Evolutionary conservation across 148 eudicot species (phyloP).

Genomic region (Nepenthes gracilis): DNA sequence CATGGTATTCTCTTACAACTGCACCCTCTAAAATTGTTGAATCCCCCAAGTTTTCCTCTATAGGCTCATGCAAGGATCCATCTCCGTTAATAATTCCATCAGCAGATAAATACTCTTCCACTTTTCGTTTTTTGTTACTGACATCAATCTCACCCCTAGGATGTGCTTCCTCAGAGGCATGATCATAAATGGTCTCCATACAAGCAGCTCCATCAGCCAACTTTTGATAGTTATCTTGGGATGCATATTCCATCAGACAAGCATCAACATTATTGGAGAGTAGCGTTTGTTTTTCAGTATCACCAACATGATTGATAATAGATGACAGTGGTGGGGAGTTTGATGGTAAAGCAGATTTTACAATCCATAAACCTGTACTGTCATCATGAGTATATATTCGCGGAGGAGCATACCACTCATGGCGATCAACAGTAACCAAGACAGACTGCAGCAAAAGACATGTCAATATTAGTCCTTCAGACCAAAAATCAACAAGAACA

Average conservation of each 20-base stretch:
- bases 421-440: conserved; percentile 90
- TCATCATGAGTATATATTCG: conserved; percentile 74
- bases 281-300: conserved; percentile 15
- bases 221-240: conserved; percentile 31
- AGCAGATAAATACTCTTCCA: conserved; percentile 51
- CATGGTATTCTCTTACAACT: conserved; percentile 33
- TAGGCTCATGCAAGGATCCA: conserved; percentile 35
- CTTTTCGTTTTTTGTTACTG: conserved; percentile 60
- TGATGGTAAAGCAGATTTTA: conserved; percentile 49
- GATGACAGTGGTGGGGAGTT: conserved; percentile 45
- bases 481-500: not conserved
- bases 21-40: conserved; percentile 32
- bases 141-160: conserved; percentile 43
- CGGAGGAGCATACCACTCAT: conserved; percentile 95
- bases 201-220: conserved; percentile 36
- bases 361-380: conserved; percentile 65
- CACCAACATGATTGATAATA: conserved; percentile 17
- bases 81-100: conserved; percentile 39
- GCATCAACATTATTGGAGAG: conserved; percentile 23
- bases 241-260: conserved; percentile 34
- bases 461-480: not conserved
- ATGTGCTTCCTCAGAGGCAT: conserved; percentile 34
- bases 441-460: conserved; percentile 54
- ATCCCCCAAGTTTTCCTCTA: conserved; percentile 40
- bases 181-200: conserved; percentile 58